Evolutionary conservation across 2,329 filamentous ascomycete genomes (phyloP).

Genomic region (Fonsecaea monophora): DNA sequence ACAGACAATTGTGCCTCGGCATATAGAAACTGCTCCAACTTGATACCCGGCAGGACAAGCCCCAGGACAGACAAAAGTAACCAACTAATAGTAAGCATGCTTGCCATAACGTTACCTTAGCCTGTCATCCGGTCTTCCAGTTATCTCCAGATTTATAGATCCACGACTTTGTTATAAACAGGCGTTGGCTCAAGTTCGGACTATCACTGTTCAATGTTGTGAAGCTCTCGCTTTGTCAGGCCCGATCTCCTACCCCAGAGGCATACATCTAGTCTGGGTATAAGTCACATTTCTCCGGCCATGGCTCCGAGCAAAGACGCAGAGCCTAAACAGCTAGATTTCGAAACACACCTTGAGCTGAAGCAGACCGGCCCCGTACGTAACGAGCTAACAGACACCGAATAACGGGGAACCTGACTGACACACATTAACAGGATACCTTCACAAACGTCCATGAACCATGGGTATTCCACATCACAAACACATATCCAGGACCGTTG

Average conservation of each 20-base stretch:
- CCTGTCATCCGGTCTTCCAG: too few relatives aligned
- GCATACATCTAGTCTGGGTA: not conserved
- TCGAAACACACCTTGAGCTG: conserved; percentile 34
- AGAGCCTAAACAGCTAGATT: conserved; percentile 22
- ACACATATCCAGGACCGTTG: conserved; percentile 34
- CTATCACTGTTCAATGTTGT: too few relatives aligned
- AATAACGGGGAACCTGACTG: not conserved
- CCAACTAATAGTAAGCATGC: too few relatives aligned
- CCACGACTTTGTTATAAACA: too few relatives aligned
- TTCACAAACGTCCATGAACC: conserved; percentile 36
- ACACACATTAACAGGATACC: conserved; percentile 23
- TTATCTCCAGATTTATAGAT: too few relatives aligned
- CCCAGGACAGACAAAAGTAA: too few relatives aligned
- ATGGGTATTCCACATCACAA: conserved; percentile 38
- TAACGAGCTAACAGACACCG: not conserved
- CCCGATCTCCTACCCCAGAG: not conserved
- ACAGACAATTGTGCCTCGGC: too few relatives aligned
- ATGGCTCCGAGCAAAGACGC: conserved; percentile 11
- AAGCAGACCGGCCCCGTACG: conserved; percentile 32
- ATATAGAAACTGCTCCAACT: too few relatives aligned
- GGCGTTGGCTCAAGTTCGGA: too few relatives aligned
- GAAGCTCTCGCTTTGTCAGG: too few relatives aligned
- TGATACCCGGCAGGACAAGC: too few relatives aligned
- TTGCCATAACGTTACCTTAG: too few relatives aligned
- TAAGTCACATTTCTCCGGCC: not conserved